phyloP scores from a whole-genome alignment of 164 flowering plant genomes.

The Chloranthus sessilifolius region DNA sequence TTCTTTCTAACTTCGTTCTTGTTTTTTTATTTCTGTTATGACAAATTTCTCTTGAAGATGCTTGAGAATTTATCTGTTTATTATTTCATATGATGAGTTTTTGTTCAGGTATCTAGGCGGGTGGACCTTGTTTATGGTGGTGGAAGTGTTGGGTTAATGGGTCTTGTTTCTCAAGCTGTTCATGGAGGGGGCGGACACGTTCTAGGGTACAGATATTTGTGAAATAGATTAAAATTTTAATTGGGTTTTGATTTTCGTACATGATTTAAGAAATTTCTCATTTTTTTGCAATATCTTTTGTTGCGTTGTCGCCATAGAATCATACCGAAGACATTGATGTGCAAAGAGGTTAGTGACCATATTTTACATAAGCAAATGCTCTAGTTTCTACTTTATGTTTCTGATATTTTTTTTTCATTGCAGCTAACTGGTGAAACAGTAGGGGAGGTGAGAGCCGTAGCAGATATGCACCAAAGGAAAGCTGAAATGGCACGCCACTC shows the following conservation, averaged over 20 bases:
- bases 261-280: not conserved
- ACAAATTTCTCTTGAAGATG: not conserved
- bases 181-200: slow-evolving; percentile 39
- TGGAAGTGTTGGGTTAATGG: slow-evolving; percentile 42
- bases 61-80: not conserved
- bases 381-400: not conserved
- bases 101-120: slow-evolving; percentile 24
- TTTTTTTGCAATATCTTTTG: not conserved
- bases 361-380: not conserved
- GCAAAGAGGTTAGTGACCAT: slow-evolving; percentile 24
- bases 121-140: slow-evolving; percentile 40
- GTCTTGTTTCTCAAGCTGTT: slow-evolving; percentile 39
- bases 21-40: too few relatives aligned
- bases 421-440: slow-evolving; percentile 37
- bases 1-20: not conserved
- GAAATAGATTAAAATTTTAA: not conserved
- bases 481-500: slow-evolving; percentile 42
- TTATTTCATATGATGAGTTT: not conserved
- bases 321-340: slow-evolving; percentile 37
- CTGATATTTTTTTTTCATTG: not conserved
- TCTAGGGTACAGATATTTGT: slow-evolving; percentile 22
- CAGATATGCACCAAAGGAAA: slow-evolving; percentile 39
- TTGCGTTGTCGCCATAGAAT: slow-evolving; percentile 18
- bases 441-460: slow-evolving; percentile 32
- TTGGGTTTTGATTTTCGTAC: not conserved